Evolutionary conservation across 2,329 filamentous ascomycete species (phyloP).

Genomic region (Didymella segeticola): DNA sequence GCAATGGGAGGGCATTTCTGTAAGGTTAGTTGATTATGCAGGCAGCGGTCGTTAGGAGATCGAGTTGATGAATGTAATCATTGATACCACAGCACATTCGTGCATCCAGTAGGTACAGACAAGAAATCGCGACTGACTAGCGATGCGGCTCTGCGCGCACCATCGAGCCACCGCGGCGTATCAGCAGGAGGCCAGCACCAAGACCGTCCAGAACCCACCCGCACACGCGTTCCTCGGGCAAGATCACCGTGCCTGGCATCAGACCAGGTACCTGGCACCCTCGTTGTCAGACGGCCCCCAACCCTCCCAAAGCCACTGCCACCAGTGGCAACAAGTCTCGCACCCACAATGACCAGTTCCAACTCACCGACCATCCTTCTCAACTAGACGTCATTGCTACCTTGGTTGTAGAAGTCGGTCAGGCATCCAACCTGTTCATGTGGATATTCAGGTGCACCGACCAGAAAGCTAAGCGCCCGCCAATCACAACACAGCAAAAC

Average conservation of each 20-base stretch:
- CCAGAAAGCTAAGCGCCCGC: neutral
- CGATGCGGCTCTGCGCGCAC: conserved; percentile 11
- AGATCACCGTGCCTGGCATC: neutral
- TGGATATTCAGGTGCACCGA: conserved; percentile 9
- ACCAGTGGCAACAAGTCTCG: conserved; percentile 6
- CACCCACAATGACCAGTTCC: neutral
- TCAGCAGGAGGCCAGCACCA: neutral
- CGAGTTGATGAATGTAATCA: conserved; percentile 6
- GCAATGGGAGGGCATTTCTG: conserved; percentile 12
- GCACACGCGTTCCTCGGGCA: neutral
- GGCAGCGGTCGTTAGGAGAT: neutral
- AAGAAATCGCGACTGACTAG: neutral
- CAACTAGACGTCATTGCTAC: conserved; percentile 7
- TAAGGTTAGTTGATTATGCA: conserved; percentile 12
- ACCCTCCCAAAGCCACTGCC: conserved; percentile 11
- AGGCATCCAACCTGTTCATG: conserved; percentile 17
- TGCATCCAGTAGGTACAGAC: neutral
- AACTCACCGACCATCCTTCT: neutral
- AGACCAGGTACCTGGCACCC: neutral
- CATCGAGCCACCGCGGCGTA: neutral
- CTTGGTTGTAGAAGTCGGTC: neutral
- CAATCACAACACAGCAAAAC: neutral
- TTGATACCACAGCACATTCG: conserved; percentile 7
- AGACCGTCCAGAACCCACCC: neutral
- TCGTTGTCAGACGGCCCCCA: conserved; percentile 8